Percentiles rank a stretch among this genome's conserved stretches.
These are phyloP conservation scores for Petunia secreta DNA, from an alignment of 257 asterid species.

Conservation along the genomic window DNA sequence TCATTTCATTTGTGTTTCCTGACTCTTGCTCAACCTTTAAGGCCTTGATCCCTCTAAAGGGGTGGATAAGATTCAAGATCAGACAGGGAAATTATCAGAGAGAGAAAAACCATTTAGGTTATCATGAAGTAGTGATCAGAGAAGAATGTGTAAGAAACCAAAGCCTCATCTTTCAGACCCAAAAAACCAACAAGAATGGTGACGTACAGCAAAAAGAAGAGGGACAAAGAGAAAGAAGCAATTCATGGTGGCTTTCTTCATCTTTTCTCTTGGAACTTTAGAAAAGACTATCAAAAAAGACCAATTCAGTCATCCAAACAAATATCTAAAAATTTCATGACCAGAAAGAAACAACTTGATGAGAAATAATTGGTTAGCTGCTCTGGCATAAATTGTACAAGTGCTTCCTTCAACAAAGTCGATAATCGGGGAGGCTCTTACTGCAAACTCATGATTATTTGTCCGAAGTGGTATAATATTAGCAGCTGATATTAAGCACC, in stretches of 20 bases:
- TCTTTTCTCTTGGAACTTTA: not conserved
- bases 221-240: not conserved
- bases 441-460: slow-evolving; percentile 7
- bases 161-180: not conserved
- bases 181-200: not conserved
- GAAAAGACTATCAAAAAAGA: not conserved
- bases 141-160: not conserved
- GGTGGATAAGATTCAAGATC: not conserved
- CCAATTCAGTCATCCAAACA: slow-evolving; percentile 14
- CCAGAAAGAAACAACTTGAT: not conserved
- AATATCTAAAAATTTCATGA: not conserved
- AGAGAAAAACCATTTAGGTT: not conserved
- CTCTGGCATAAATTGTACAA: slow-evolving; percentile 7
- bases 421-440: not conserved
- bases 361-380: not conserved
- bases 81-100: not conserved
- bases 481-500: not conserved
- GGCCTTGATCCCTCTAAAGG: not conserved
- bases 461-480: not conserved
- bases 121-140: not conserved
- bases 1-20: not conserved
- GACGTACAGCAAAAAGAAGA: not conserved
- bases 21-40: not conserved
- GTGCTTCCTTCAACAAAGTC: not conserved
- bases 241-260: slow-evolving; percentile 7